A percentile compares a stretch with the other conserved stretches of the same genome.
Conservation (phyloP, 2,329 filamentous ascomycete species). For the Diaporthe vexans region DNA sequence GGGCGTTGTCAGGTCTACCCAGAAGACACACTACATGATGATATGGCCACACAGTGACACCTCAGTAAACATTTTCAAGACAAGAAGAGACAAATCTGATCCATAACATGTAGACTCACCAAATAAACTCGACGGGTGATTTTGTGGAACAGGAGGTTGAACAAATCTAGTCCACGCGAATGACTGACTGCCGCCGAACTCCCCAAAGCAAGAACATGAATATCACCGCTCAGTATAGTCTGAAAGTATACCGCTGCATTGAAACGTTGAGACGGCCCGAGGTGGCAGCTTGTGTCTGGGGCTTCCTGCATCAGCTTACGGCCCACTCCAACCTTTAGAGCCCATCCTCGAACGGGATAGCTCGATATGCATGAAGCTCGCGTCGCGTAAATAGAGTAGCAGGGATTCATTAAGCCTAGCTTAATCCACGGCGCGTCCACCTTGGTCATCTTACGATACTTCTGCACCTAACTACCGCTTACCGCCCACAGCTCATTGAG, state of each 20-base stretch:
- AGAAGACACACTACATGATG: no score
- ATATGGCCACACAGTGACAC: no score
- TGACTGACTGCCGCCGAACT: neutral
- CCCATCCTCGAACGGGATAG: slow-evolving; percentile 2
- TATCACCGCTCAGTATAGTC: neutral
- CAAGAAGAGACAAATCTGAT: no score
- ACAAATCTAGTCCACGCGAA: neutral
- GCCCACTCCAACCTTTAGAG: neutral
- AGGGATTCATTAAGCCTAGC: neutral
- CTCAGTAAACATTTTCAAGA: no score
- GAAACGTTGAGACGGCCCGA: neutral
- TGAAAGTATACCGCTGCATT: neutral
- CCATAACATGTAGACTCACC: no score
- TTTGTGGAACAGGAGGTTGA: no score
- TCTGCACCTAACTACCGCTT: neutral
- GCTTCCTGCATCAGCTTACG: slow-evolving; percentile 11
- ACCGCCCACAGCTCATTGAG: neutral
- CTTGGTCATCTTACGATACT: neutral
- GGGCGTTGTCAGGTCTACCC: no score
- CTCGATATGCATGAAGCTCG: slow-evolving; percentile 12
- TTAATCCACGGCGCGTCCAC: no score
- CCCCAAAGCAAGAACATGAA: no score
- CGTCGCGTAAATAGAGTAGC: neutral
- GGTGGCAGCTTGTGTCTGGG: neutral
- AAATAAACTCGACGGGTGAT: no score